Percentiles rank a stretch among this genome's conserved stretches.
These are phyloP conservation scores for Tilletia indica DNA, from an alignment of 1,284 basidiomycete species.

Conservation along the genomic window DNA sequence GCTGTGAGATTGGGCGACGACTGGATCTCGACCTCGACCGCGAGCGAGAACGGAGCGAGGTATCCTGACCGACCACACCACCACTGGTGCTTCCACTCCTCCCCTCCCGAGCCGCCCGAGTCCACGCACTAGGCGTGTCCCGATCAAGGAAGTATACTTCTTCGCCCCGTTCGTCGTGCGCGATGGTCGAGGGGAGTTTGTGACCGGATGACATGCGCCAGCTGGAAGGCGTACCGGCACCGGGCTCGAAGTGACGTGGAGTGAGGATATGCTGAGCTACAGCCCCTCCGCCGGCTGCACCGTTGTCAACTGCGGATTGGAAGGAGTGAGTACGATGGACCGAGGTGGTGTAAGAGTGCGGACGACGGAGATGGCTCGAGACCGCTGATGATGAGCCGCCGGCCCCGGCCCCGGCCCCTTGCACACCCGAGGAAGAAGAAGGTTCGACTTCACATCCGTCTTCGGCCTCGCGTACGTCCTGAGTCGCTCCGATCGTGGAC, in stretches of 20 bases:
- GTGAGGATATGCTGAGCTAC: not conserved
- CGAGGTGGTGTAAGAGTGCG: too few species aligned
- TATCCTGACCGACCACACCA: not conserved
- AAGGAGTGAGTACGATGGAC: too few species aligned
- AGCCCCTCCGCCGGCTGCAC: too few species aligned
- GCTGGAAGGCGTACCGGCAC: not conserved
- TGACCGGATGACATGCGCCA: conserved; percentile 40
- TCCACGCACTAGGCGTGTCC: conserved; percentile 2
- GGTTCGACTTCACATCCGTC: too few species aligned
- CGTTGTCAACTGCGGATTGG: too few species aligned
- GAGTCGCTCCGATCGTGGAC: not conserved
- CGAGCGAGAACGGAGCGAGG: not conserved
- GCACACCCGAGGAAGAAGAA: too few species aligned
- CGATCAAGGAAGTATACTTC: conserved; percentile 10
- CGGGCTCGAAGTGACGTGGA: conserved; percentile 1
- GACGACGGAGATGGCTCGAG: too few species aligned
- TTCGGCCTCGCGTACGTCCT: too few species aligned
- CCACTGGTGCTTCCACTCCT: not conserved
- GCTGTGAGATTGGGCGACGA: not conserved
- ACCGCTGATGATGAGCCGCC: too few species aligned
- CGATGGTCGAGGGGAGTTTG: conserved; percentile 27
- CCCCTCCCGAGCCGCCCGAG: not conserved
- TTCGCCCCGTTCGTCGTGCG: not conserved
- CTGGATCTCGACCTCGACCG: not conserved
- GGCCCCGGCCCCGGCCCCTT: too few species aligned